phyloP scores from a whole-genome alignment of 805 yeast species.

The Cyberlindnera saturnus region DNA sequence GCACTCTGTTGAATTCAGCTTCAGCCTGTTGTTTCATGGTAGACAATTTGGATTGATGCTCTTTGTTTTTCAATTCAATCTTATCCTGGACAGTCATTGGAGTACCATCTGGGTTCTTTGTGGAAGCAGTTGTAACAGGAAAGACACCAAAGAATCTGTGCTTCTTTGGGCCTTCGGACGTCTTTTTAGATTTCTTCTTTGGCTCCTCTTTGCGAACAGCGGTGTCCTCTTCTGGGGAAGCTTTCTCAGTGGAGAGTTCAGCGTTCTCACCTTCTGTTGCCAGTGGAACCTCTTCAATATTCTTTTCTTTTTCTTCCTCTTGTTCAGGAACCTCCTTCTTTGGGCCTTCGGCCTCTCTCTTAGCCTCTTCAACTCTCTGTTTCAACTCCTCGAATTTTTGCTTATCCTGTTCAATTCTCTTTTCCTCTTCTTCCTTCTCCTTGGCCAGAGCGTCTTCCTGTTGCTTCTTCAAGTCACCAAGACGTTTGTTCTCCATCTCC shows the following conservation, averaged over 20 bases:
- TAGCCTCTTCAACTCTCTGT: conserved; percentile 9
- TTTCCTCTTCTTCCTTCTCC: conserved; percentile 4
- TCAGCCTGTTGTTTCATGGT: conserved; percentile 14
- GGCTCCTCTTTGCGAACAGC: conserved; percentile 1
- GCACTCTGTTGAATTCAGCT: conserved; percentile 14
- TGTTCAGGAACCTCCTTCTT: conserved; percentile 4
- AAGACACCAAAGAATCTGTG: conserved; percentile 12
- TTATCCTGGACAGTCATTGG: conserved; percentile 19
- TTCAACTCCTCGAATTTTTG: conserved; percentile 12
- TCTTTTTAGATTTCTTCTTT: conserved; percentile 7
- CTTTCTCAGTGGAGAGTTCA: not conserved
- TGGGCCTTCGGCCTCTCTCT: conserved; percentile 11
- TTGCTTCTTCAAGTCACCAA: conserved; percentile 9
- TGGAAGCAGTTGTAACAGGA: conserved; percentile 6
- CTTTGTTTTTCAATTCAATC: conserved; percentile 11
- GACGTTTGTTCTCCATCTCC: conserved; percentile 10
- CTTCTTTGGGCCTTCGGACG: conserved; percentile 2
- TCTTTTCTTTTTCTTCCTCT: not conserved
- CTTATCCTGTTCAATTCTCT: conserved; percentile 6
- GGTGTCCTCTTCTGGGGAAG: not conserved
- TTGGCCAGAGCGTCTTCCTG: conserved; percentile 7
- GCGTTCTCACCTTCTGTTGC: conserved; percentile 2
- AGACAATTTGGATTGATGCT: conserved; percentile 13
- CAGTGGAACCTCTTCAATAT: conserved; percentile 8
- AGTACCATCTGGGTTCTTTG: conserved; percentile 8